A percentile compares a stretch with the other conserved stretches of the same genome.
These are phyloP conservation scores for Cyclotella kingstonii DNA, from an alignment of 108 stramenopile genomes.

Conservation along the genomic window DNA sequence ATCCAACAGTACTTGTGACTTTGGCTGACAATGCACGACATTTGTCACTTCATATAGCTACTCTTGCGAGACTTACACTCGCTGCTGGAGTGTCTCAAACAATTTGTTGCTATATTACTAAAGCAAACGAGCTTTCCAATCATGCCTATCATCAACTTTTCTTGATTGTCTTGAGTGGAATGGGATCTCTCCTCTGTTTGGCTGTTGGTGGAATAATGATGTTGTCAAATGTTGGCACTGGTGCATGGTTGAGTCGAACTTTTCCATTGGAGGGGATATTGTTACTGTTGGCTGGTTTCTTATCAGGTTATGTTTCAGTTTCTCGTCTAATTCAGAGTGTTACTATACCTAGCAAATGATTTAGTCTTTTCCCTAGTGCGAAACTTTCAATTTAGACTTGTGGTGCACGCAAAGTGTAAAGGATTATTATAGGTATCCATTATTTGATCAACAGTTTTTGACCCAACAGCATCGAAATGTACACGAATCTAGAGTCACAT, in stretches of 20 bases:
- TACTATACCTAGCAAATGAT: too few relatives aligned
- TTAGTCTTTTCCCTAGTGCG: too few relatives aligned
- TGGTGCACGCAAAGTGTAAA: too few relatives aligned
- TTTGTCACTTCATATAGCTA: constrained; percentile 26
- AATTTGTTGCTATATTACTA: constrained; percentile 2
- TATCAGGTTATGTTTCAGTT: constrained; percentile 14
- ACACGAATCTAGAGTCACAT: too few relatives aligned
- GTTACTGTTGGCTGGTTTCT: constrained; percentile 6
- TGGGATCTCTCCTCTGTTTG: constrained; percentile 15
- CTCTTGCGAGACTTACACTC: constrained; percentile 25
- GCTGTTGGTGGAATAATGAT: constrained; percentile 24
- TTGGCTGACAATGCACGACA: constrained; percentile 31
- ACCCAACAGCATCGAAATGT: too few relatives aligned
- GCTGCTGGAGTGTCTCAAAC: constrained; percentile 23
- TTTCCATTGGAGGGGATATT: constrained; percentile 8
- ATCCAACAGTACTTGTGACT: constrained; percentile 3
- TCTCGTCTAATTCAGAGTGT: constrained; percentile 3
- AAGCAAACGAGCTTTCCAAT: neutral
- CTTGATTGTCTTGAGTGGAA: constrained; percentile 24
- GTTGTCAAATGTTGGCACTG: too few relatives aligned
- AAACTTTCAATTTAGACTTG: too few relatives aligned
- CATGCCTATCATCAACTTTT: constrained; percentile 16
- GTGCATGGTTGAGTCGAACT: constrained; percentile 2
- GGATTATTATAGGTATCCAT: too few relatives aligned
- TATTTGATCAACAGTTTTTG: too few relatives aligned